Evolutionary conservation across 78 protist genomes (phyloP).

Genomic region (slime mould (Dictyostelium discoideum)): dicty_2.7 NC_007089.4:1147501-1148000

Average conservation of each 20-base stretch:
- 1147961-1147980: too few relatives aligned
- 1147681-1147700: neutral
- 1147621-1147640: neutral
- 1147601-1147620: neutral
- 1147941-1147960: neutral
- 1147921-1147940: neutral
- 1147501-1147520: neutral
- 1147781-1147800: too few relatives aligned
- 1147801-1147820: neutral
- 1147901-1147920: neutral
- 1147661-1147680: neutral
- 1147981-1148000: neutral
- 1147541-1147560: conserved; percentile 7
- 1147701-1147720: neutral
- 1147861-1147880: neutral
- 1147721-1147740: neutral
- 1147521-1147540: neutral
- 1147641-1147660: neutral
- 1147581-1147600: neutral
- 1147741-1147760: neutral
- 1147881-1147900: neutral
- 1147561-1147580: neutral
- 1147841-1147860: neutral
- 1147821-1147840: neutral
- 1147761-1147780: neutral